Base-by-base conservation (phyloP, 1,284 basidiomycete species). In the Phylloboletellus chloephorus region DNA sequence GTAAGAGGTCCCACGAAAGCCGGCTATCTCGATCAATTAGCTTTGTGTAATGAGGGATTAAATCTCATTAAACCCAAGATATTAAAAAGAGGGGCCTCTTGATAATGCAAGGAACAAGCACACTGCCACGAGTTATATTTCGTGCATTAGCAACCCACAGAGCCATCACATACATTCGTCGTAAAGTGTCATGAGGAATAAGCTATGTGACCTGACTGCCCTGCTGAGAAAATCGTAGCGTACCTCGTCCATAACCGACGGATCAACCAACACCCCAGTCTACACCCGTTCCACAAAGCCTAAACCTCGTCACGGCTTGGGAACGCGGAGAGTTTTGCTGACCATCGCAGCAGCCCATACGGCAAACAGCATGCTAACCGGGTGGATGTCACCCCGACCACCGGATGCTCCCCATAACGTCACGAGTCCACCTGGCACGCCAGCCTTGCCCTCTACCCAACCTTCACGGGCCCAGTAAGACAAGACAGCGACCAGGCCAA, bases 281-380 rank as follows among this genome's bases (percentile, higher is more conserved):
- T 34, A 40, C 31, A 23, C 20, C 34, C 10, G 23, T 25, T 32
- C 29, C 38, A 29, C 37, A 11, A 30, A 11, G 24, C 23, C 35
- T 33, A 24, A 5, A 15, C 31, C 26, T 23, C 31, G n/a, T 64
- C 61, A 87, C 21, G 71, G 60, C 64, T 89, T 89, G n/a, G 86
- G 87, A 43, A 94, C 78, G 42, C 78, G 77, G 41, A 97, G 69
- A 16, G 93, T 96, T 69, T 96, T 96, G 73, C 88, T 91, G 50
- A 96, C 86, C 93, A 96, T 96, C 39, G 88, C 86, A 15, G 90
- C 85, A 7, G 87, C 92, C 91, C 90, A 96, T 13, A 73, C 56
- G 12, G 70, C 85, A 61, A 91, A 88, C 13, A 92, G 60, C 26
- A 86, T 50, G 52, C 81, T 80, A 29, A 82, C 78, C 24, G 76